These are phyloP conservation scores for Pyrenophora seminiperda DNA, from an alignment of 2,329 filamentous ascomycete species.

Conservation along the genomic window DNA sequence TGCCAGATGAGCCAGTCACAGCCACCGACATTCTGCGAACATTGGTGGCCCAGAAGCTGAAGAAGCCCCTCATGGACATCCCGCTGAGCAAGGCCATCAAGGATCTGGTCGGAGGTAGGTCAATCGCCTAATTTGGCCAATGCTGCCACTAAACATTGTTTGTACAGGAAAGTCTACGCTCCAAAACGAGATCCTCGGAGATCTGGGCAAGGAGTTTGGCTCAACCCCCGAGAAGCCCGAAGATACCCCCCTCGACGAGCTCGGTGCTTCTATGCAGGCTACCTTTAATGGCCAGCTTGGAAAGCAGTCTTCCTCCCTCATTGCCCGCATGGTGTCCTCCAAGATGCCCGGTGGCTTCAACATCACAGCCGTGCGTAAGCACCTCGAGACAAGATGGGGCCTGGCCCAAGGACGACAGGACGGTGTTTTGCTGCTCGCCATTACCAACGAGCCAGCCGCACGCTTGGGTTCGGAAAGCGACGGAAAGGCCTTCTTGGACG, in stretches of 20 bases:
- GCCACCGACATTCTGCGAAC: conserved; percentile 89
- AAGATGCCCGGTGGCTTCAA: conserved; percentile 99
- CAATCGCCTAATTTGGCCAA: conserved; percentile 5
- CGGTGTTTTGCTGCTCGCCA: conserved; percentile 81
- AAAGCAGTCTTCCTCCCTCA: conserved; percentile 91
- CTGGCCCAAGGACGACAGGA: conserved; percentile 86
- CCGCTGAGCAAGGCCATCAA: conserved; percentile 97
- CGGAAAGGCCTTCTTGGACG: conserved; percentile 90
- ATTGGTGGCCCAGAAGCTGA: conserved; percentile 94
- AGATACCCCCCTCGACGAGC: conserved; percentile 93
- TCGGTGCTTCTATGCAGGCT: conserved; percentile 92
- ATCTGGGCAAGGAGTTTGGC: conserved; percentile 97
- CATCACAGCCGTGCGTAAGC: conserved; percentile 93
- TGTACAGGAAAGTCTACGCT: conserved; percentile 89
- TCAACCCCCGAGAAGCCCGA: conserved; percentile 98
- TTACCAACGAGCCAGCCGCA: conserved; percentile 89
- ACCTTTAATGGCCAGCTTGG: conserved; percentile 99
- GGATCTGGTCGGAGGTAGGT: conserved; percentile 92
- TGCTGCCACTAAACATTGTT: conserved; percentile 20
- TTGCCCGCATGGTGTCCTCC: conserved; percentile 93
- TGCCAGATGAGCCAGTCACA: conserved; percentile 84
- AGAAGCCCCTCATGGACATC: conserved; percentile 88
- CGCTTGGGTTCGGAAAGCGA: conserved; percentile 89
- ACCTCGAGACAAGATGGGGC: conserved; percentile 93
- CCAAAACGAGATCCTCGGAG: conserved; percentile 97